phyloP scores from a whole-genome alignment of 768 basidiomycete genomes.

The Phaeotremella skinneri region DNA sequence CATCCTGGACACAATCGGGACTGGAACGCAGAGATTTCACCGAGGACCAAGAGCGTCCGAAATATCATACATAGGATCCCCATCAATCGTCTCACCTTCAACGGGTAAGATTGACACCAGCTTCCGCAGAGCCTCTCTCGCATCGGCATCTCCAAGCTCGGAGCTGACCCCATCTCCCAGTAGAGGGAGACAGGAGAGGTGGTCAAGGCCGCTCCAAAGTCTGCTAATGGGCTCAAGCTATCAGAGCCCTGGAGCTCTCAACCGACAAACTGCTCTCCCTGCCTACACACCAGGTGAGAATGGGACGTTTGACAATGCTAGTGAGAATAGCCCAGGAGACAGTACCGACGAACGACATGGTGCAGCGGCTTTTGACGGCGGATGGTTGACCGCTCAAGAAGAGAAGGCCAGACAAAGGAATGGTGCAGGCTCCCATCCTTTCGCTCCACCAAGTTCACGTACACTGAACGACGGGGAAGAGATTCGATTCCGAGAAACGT shows the following conservation, averaged over 20 bases:
- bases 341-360: background rate
- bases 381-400: background rate
- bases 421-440: too few species aligned
- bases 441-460: constrained; percentile 1
- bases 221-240: constrained; percentile 12
- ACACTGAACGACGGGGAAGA: constrained; percentile 5
- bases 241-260: constrained; percentile 9
- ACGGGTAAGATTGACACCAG: background rate
- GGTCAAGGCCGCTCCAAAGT: background rate
- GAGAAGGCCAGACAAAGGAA: background rate
- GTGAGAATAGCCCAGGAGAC: background rate
- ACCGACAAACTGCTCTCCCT: constrained; percentile 14
- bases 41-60: background rate
- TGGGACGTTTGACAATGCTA: background rate
- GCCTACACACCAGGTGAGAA: constrained; percentile 19
- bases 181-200: background rate
- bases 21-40: background rate
- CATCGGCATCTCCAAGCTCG: background rate
- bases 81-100: background rate
- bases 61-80: background rate
- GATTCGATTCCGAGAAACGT: background rate
- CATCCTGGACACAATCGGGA: background rate
- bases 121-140: background rate
- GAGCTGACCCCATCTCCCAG: constrained; percentile 5
- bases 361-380: background rate